phyloP scores from a whole-genome alignment of 306 rosid species.

The Abrus pulchellus region DNA sequence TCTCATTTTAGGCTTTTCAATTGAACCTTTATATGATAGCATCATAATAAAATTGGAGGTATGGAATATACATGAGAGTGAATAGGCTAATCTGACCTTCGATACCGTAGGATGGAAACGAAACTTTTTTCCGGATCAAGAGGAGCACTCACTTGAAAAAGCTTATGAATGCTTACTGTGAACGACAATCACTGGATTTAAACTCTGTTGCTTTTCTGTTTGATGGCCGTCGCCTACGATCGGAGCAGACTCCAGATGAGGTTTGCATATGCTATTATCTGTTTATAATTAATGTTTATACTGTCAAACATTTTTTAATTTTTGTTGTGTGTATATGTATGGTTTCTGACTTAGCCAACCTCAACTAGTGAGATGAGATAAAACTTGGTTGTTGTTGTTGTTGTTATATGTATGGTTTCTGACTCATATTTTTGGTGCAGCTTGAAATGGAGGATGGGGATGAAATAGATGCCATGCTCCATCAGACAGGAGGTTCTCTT shows the following conservation, averaged over 20 bases:
- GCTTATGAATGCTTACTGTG: constrained; percentile 86
- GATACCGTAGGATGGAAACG: constrained; percentile 73
- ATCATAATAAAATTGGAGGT: not conserved
- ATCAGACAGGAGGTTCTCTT: constrained; percentile 75
- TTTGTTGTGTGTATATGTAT: no score
- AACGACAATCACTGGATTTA: constrained; percentile 74
- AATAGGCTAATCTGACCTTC: not conserved
- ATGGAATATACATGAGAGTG: not conserved
- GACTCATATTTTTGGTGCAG: constrained; percentile 51
- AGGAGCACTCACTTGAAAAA: constrained; percentile 76
- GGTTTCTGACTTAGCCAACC: no score
- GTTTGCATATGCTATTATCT: constrained; percentile 34
- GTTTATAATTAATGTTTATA: not conserved
- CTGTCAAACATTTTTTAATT: no score
- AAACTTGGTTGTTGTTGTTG: not conserved
- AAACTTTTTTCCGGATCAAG: constrained; percentile 85
- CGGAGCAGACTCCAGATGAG: constrained; percentile 89
- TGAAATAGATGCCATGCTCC: constrained; percentile 84
- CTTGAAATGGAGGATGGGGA: constrained; percentile 92
- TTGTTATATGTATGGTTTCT: not conserved
- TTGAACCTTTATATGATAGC: not conserved
- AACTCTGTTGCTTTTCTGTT: constrained; percentile 80
- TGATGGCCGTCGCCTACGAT: constrained; percentile 80
- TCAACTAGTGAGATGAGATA: no score
- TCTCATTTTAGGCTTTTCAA: no score